Evolutionary conservation across 2,329 filamentous ascomycete species (phyloP), one percentile per base, ranked within the genome.

Genomic region (Pseudocercospora crystallina): DNA sequence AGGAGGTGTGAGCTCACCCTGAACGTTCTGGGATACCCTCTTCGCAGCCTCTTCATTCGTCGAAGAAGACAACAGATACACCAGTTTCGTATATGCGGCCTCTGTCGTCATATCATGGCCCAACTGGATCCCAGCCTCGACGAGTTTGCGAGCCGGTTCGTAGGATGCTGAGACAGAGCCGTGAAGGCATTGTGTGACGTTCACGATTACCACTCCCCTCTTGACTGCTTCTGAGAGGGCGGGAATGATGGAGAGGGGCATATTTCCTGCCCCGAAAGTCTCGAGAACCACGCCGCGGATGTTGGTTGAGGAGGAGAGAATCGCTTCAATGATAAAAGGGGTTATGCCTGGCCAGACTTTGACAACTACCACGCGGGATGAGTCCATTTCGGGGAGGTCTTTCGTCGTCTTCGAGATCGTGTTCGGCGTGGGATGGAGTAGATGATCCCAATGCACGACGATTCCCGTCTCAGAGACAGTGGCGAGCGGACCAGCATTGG

Each of bases 251-350:
- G 87, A 90, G 68, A 96, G 80, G 2, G 91, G 91, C 9, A 91
- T 87, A 71, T 96, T 96, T 49, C 91, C 91, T 68, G 94, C 90
- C 53, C 91, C 91, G 69, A 96, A 96, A 0, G 90, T 96, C 73
- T 96, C 90, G 37, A 96, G 80, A 34, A 96, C 84, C 43, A 96
- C 78, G 1, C 91, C 91, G 42, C 84, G 83, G 11, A 96, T 49
- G 30, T 38, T 29, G 8, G 78, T 40, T 84, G 83, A n/a, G 0
- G 46, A 89, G 84, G 30, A 90, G 53, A 96, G 76, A 12, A 96
- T 89, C 1, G 87, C 86, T 65, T 94, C 89, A 30, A 96, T 80
- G 88, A 96, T 43, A 66, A 90, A 86, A n/a, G 90, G 87, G 69
- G 88, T 88, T 72, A 96, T 95, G 30, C 91, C 91, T 0, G 91